Base-by-base conservation (phyloP, 2,329 filamentous ascomycete species). In the Neonectria magnoliae region DNA sequence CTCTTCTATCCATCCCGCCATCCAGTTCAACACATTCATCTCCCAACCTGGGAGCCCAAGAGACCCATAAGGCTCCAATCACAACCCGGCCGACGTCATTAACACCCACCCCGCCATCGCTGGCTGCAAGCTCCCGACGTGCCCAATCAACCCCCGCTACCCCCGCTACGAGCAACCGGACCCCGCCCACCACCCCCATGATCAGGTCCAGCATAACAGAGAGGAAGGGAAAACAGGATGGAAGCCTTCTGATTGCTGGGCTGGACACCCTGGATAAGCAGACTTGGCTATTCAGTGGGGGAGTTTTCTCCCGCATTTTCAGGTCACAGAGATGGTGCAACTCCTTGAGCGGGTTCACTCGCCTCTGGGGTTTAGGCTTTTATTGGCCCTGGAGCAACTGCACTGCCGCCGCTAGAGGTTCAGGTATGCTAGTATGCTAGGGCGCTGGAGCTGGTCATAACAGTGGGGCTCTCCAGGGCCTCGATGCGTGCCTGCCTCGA, bases 31-130 rank as follows among this genome's bases (percentile, higher is more conserved):
- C 31, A 25, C 22, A 56, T 42, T 42, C 7, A 18, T 27, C 41
- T 18, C 20, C 45, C 11, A 61, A 31, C 25, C 25, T 25, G 25
- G 6, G 25, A 27, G 45, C 44, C 20, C 14, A 31, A 50, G 27
- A 45, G 25, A 44, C 55, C 9, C 25, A 4, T 10, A 42, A 36
- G 51, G 50, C 6, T 29, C 69, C 71, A 72, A 73, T 73, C 57
- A 67, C 20, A 18, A 18, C 54, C 50, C 11, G 9, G 44, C 57
- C 69, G 71, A 73, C 71, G 71, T 73, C 71, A 73, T 73, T 45
- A 44, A n/a, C 31, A 42, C 8, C 69, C 68, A 63, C 68, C 65
- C 22, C 55, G 51, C 63, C 51, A 57, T 59, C 38, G n/a, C n/a
- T 18, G 38, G 38, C 33, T 16, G 36, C 36, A 9, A n/a, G 36